Evolutionary conservation across 495 filamentous ascomycete species (phyloP).

Genomic region (Podospora pseudocomata): DNA sequence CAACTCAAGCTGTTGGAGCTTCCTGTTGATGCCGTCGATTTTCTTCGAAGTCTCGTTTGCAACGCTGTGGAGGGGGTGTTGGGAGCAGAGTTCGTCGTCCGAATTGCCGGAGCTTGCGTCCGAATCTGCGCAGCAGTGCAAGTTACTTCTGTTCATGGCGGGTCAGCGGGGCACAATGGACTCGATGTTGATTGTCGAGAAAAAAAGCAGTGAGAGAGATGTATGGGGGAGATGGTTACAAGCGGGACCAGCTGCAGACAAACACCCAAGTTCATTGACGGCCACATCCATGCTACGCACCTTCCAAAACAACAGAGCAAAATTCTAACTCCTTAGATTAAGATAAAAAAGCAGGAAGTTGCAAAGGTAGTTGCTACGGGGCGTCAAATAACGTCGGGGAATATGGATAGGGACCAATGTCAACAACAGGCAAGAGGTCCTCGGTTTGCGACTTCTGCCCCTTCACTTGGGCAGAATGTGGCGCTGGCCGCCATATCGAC

Average conservation of each 20-base stretch:
- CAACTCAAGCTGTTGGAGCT: not conserved
- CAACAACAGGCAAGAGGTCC: no score
- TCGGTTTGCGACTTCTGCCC: no score
- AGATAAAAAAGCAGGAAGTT: not conserved
- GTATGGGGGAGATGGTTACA: not conserved
- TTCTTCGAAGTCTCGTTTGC: not conserved
- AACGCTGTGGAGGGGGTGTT: not conserved
- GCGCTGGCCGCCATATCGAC: not conserved
- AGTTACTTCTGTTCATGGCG: slow-evolving; percentile 8
- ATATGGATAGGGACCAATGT: no score
- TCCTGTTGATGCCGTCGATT: not conserved
- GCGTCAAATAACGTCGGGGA: no score
- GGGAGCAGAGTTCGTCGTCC: not conserved
- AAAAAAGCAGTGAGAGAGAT: not conserved
- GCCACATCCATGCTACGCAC: not conserved
- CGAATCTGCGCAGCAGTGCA: not conserved
- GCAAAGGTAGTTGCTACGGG: not conserved
- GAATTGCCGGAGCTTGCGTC: not conserved
- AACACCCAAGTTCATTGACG: not conserved
- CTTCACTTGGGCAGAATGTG: no score
- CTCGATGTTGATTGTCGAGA: not conserved
- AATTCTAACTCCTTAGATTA: not conserved
- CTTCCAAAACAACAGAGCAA: not conserved
- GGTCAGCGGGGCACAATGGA: not conserved
- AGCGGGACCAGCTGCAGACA: not conserved